phyloP scores from a whole-genome alignment of 2,329 filamentous ascomycete species.

The Aphanocladium album region DNA sequence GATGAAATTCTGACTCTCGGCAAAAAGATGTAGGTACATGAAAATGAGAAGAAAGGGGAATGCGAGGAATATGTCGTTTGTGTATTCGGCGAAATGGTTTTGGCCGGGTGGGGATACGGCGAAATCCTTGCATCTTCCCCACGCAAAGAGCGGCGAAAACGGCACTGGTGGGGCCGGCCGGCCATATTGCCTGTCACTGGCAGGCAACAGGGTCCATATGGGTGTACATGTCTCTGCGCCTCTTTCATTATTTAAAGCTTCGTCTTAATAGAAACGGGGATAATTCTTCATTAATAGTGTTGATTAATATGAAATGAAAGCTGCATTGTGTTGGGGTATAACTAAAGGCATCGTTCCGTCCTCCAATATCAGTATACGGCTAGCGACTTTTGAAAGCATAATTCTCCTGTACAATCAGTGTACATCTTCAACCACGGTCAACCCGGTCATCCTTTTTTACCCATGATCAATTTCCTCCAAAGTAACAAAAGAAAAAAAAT shows the following conservation, averaged over 20 bases:
- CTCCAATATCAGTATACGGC: background rate
- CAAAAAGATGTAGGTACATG: background rate
- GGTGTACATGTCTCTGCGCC: too few species aligned
- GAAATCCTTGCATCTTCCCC: background rate
- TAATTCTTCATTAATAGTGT: too few species aligned
- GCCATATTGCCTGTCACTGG: too few species aligned
- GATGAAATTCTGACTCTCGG: too few species aligned
- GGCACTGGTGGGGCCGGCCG: background rate
- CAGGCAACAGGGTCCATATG: too few species aligned
- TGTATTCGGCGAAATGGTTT: background rate
- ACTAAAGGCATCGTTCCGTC: conserved; percentile 18
- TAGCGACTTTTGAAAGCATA: background rate
- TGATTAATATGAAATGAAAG: background rate
- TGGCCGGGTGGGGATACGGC: background rate
- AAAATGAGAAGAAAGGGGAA: background rate
- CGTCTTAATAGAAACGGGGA: too few species aligned
- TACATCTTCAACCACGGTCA: too few species aligned
- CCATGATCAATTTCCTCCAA: conserved; percentile 7
- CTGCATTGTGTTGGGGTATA: conserved; percentile 17
- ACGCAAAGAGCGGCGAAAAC: background rate
- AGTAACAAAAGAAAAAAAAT: conserved; percentile 3
- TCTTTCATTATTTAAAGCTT: too few species aligned
- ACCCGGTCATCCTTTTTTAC: background rate
- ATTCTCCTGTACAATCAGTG: background rate
- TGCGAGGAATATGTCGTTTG: background rate